Percentiles rank a stretch among this genome's conserved stretches.
Conservation (phyloP, 2,329 filamentous ascomycete species). For the Sphaerulina populicola region DNA sequence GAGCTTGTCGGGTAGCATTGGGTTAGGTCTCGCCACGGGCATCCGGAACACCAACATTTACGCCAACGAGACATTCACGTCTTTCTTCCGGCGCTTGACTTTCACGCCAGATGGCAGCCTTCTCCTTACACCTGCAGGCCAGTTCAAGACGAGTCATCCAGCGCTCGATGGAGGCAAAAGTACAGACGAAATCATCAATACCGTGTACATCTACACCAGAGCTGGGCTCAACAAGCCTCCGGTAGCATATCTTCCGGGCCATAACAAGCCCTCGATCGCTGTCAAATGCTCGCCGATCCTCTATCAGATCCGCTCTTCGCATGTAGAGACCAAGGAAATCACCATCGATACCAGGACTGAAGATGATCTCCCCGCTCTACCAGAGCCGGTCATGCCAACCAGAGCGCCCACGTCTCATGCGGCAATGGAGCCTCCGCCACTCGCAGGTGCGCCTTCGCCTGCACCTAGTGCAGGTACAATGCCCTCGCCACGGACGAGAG, state of each 20-base stretch:
- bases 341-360: slow-evolving; percentile 88
- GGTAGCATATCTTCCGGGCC: slow-evolving; percentile 85
- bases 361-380: slow-evolving; percentile 72
- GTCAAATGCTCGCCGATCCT: slow-evolving; percentile 87
- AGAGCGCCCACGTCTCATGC: slow-evolving; percentile 52
- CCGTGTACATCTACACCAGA: slow-evolving; percentile 94
- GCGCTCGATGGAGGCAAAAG: slow-evolving; percentile 63
- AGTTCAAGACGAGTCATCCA: slow-evolving; percentile 74
- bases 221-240: slow-evolving; percentile 95
- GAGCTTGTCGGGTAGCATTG: slow-evolving; percentile 57
- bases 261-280: slow-evolving; percentile 96
- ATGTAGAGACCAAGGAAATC: slow-evolving; percentile 69
- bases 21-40: slow-evolving; percentile 34
- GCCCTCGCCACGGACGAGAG: slow-evolving; percentile 43
- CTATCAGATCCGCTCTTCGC: slow-evolving; percentile 66
- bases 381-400: slow-evolving; percentile 62
- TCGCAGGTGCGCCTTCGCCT: slow-evolving; percentile 47
- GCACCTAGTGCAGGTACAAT: slow-evolving; percentile 43
- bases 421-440: slow-evolving; percentile 76
- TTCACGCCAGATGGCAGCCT: slow-evolving; percentile 94
- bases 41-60: slow-evolving; percentile 84
- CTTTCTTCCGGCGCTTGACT: slow-evolving; percentile 87
- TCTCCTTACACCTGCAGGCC: slow-evolving; percentile 86
- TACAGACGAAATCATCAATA: slow-evolving; percentile 83
- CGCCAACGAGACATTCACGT: slow-evolving; percentile 91